Evolutionary conservation across 2,329 filamentous ascomycete species (phyloP), one percentile per base, ranked within the genome.

Genomic region (Colletotrichum destructivum): DNA sequence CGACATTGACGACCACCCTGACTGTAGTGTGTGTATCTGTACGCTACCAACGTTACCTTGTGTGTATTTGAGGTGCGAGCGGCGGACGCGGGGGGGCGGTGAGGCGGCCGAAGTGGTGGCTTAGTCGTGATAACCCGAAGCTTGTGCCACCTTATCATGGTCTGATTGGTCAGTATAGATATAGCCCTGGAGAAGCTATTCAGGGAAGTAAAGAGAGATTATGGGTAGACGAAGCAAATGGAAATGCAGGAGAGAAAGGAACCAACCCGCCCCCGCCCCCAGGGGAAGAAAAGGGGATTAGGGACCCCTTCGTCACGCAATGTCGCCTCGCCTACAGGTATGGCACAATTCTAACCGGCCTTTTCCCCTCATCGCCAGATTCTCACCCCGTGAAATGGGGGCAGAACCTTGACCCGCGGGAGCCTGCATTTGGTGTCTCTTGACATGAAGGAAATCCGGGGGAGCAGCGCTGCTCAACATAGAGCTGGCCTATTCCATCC

Each of bases 41-140:
- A 44, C 63, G 49, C 62, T 31, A 35, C 31, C 31, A 2, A 35
- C 31, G 7, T 9, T 35, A 8, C 8, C 31, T 35, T 35, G 49
- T 49, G 46, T 49, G 46, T 49, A 23, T 35, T 12, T 59, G 47
- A 26, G 49, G 21, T 42, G 12, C 11, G 59, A 69, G 69, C 42
- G 65, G 66, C 66, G 70, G 66, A 46, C 66, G 66, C 65, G 66
- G 38, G 61, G 60, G 70, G 70, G 66, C 66, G 70, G 70, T 72
- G 70, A 70, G 66, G 70, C 62, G 60, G 59, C 21, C 46, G 54
- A 63, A 55, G 59, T 57, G 70, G 70, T 71, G 70, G 70, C 70
- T 72, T 72, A 62, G 70, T 57, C 62, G 61, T 23, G 57, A 66
- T 64, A 57, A 66, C 52, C 55, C 42, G 61, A 61, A 62, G 62